Evolutionary conservation across 768 basidiomycete species (phyloP).

Genomic region (Hygrocybe punicea): DNA sequence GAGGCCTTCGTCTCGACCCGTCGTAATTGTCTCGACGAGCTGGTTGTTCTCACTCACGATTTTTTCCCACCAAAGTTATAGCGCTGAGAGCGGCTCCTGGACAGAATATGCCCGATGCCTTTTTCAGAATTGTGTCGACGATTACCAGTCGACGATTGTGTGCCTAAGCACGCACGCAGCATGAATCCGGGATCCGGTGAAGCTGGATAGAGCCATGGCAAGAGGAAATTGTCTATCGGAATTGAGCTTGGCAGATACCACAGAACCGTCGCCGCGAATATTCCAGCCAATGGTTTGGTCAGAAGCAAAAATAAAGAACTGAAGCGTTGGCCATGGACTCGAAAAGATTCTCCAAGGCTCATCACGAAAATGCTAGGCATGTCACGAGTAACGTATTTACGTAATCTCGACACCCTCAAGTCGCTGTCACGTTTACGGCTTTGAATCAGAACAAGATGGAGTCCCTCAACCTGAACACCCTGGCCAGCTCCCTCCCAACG

Average conservation of each 20-base stretch:
- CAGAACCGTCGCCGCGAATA: neutral
- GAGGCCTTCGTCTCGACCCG: neutral
- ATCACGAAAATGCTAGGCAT: too few relatives aligned
- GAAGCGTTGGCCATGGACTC: too few relatives aligned
- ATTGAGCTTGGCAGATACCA: neutral
- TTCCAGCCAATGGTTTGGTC: neutral
- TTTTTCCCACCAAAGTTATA: neutral
- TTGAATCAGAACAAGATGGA: constrained; percentile 53
- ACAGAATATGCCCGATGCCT: neutral
- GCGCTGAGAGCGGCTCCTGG: neutral
- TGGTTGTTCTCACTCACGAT: neutral
- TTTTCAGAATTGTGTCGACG: neutral
- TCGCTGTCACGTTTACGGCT: too few relatives aligned
- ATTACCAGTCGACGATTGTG: neutral
- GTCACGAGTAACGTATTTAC: neutral
- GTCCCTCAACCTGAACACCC: constrained; percentile 75
- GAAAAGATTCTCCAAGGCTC: neutral
- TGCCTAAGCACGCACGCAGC: neutral
- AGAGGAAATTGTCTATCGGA: neutral
- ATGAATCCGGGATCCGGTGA: too few relatives aligned
- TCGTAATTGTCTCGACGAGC: neutral
- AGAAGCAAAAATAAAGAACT: too few relatives aligned
- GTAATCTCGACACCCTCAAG: too few relatives aligned
- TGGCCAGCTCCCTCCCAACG: constrained; percentile 69
- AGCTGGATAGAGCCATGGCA: neutral